These are phyloP conservation scores for Pleurotus sapidus DNA, from an alignment of 768 basidiomycete species.

Conservation along the genomic window DNA sequence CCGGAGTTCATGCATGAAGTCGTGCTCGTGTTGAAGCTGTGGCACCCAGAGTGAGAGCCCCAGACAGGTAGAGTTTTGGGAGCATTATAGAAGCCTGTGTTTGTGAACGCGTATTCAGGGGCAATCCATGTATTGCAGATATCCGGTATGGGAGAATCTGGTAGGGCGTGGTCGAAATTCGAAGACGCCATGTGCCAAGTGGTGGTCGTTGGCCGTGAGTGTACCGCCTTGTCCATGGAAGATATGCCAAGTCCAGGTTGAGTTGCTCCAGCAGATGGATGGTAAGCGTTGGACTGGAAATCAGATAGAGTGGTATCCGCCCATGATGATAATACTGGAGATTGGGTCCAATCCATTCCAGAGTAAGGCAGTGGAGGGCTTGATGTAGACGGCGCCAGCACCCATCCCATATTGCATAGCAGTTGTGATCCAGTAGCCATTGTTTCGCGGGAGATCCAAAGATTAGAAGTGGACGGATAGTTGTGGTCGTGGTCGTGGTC, in stretches of 20 bases:
- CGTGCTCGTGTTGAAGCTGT: neutral
- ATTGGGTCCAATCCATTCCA: neutral
- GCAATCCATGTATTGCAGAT: neutral
- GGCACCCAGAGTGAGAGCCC: neutral
- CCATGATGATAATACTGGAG: neutral
- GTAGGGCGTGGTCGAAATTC: neutral
- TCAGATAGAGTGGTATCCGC: neutral
- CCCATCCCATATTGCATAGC: conserved; percentile 5
- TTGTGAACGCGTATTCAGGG: neutral
- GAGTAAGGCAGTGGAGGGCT: neutral
- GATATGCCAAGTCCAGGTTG: neutral
- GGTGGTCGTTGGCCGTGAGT: neutral
- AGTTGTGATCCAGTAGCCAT: neutral
- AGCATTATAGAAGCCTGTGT: neutral
- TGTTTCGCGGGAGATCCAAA: too few relatives aligned
- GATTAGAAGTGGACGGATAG: conserved; percentile 1
- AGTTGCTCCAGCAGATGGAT: neutral
- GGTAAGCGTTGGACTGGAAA: conserved; percentile 4
- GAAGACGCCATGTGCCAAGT: neutral
- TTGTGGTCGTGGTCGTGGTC: conserved; percentile 3
- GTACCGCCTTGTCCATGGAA: neutral
- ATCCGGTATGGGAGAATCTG: neutral
- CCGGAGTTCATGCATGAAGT: neutral
- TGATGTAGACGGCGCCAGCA: conserved; percentile 2
- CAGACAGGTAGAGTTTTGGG: too few relatives aligned